phyloP scores from a whole-genome alignment of 306 rosid genomes.

The Nissolia schottii region DNA sequence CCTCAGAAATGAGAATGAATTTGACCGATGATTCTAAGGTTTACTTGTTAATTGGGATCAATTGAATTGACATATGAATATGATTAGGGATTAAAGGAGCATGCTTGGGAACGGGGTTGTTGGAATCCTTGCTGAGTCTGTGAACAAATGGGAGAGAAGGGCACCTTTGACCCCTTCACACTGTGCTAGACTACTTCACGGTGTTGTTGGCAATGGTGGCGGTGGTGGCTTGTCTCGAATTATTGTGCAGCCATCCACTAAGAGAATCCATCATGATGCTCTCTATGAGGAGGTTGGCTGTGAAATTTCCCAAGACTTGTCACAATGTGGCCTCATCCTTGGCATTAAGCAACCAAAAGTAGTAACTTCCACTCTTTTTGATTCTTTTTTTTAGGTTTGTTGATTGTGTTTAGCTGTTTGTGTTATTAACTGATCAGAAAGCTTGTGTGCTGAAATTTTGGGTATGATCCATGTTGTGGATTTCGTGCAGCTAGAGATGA shows the following conservation, averaged over 20 bases:
- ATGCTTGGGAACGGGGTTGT: slow-evolving; percentile 93
- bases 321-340: slow-evolving; percentile 78
- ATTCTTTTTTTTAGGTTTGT: not conserved
- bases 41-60: too few relatives aligned
- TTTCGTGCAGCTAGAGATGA: slow-evolving; percentile 65
- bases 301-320: slow-evolving; percentile 76
- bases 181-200: slow-evolving; percentile 77
- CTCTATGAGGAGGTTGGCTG: slow-evolving; percentile 88
- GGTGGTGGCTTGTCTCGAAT: slow-evolving; percentile 67
- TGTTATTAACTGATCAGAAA: not conserved
- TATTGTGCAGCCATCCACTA: slow-evolving; percentile 83
- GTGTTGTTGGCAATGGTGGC: slow-evolving; percentile 56
- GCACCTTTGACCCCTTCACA: slow-evolving; percentile 83
- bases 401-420: not conserved
- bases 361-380: not conserved
- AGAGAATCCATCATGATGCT: slow-evolving; percentile 73
- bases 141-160: slow-evolving; percentile 94
- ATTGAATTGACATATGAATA: not conserved
- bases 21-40: too few relatives aligned
- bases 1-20: too few relatives aligned
- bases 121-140: slow-evolving; percentile 78
- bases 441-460: not conserved
- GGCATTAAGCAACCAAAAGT: slow-evolving; percentile 91
- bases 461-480: not conserved
- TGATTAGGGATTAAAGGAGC: not conserved